Conservation (phyloP, 768 basidiomycete species). For the Xerocomus spinulosus region DNA sequence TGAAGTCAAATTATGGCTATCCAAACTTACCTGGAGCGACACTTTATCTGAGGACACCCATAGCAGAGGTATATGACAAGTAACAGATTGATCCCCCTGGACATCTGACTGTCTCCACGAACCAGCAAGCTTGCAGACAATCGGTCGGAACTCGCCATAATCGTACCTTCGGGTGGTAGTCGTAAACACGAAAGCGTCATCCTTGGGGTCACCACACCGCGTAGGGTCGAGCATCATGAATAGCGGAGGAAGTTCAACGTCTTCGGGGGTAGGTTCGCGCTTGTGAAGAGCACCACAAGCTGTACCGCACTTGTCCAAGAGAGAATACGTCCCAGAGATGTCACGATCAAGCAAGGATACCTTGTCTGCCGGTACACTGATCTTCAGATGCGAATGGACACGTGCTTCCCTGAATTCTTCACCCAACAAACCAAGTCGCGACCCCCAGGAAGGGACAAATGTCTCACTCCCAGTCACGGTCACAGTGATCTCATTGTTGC, state of each 20-base stretch:
- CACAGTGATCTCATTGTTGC: conserved; percentile 48
- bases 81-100: conserved; percentile 45
- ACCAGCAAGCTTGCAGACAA: conserved; percentile 67
- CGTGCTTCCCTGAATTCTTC: conserved; percentile 61
- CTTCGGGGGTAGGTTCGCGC: conserved; percentile 41
- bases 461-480: conserved; percentile 57
- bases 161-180: conserved; percentile 72
- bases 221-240: conserved; percentile 83
- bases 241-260: conserved; percentile 53
- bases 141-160: conserved; percentile 74
- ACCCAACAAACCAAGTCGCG: conserved; percentile 65
- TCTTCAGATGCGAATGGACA: conserved; percentile 62
- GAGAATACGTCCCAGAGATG: conserved; percentile 73
- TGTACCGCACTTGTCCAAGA: conserved; percentile 84
- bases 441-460: conserved; percentile 80
- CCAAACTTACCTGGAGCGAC: conserved; percentile 47
- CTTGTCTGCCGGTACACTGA: conserved; percentile 52
- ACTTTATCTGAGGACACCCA: conserved; percentile 57
- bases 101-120: conserved; percentile 72
- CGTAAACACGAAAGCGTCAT: conserved; percentile 85
- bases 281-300: conserved; percentile 82
- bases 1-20: background rate
- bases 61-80: conserved; percentile 54
- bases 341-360: conserved; percentile 61
- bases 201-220: conserved; percentile 63